Base-by-base conservation (phyloP, 2,329 filamentous ascomycete species). In the Ophiocordyceps polyrhachis-furcata region DNA sequence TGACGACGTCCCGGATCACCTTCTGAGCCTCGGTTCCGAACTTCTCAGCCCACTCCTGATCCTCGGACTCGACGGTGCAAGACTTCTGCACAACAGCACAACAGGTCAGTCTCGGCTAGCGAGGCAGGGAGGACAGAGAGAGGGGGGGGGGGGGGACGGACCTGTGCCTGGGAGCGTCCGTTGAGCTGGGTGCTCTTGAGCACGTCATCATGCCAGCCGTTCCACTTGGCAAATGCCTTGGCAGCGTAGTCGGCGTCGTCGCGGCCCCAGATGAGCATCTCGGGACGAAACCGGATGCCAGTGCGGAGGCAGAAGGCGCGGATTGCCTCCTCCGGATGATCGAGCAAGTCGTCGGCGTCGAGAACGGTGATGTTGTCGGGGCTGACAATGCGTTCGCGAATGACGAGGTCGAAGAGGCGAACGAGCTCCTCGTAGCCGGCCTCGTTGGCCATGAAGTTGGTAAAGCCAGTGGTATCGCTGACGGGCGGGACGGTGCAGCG, bases 191-290 rank as follows among this genome's bases (percentile, higher is more conserved):
- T 81, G 57, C 84, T 93, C 52, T 83, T 70, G 53, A 96, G 84
- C 14, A 87, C 91, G 67, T 96, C 91, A 53, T 96, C 83, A 61
- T 96, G 91, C 66, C 93, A 96, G 12, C 91, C 91, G 52, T 79
- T 83, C 91, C 91, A 96, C 68, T 98, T 96, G 65, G 88, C 86
- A 64, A 96, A 96, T 17, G 79, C 79, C 50, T 76, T 71, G 51
- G 73, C 70, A 3, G 88, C 89, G 49, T 74, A 67, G 44, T 86
- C 78, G 53, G 81, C 79, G 50, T 83, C 80, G 44, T 81, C 77
- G 25, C 80, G 77, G 49, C 83, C 75, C 91, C 91, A 96, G 47
- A 73, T 70, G 49, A 98, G 69, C 88, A 96, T 94, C 14, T 74
- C 68, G 0, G 77, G 74, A 41, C 67, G 67, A 61, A 81, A 98